phyloP scores from a whole-genome alignment of 1,284 basidiomycete genomes.

The Golubevia pallescens region DNA sequence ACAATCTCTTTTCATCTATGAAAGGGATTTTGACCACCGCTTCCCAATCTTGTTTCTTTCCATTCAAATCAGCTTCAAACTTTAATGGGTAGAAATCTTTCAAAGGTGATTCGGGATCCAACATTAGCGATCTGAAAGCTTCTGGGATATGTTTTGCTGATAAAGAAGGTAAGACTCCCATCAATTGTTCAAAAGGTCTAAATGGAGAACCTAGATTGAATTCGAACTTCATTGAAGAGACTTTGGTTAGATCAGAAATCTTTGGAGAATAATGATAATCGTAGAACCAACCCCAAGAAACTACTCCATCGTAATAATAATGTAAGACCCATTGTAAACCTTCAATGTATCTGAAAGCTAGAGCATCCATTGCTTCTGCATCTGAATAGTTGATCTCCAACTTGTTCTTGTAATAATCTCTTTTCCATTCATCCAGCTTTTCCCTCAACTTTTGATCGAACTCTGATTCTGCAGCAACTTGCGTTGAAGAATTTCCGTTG shows the following conservation, averaged over 20 bases:
- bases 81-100: conserved; percentile 90
- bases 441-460: conserved; percentile 76
- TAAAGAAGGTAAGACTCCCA: conserved; percentile 93
- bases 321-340: conserved; percentile 99
- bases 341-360: conserved; percentile 76
- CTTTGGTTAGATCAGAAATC: conserved; percentile 81
- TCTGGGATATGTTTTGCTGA: conserved; percentile 84
- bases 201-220: conserved; percentile 90
- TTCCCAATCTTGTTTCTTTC: conserved; percentile 99
- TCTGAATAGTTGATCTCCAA: conserved; percentile 52
- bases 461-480: conserved; percentile 70
- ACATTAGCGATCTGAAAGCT: conserved; percentile 82
- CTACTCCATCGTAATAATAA: conserved; percentile 96
- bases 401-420: conserved; percentile 76
- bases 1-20: conserved; percentile 82
- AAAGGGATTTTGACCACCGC: conserved; percentile 99
- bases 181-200: conserved; percentile 92
- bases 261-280: conserved; percentile 91
- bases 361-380: conserved; percentile 65
- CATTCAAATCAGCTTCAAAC: conserved; percentile 93
- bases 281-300: conserved; percentile 99
- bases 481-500: neutral
- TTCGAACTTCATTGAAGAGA: conserved; percentile 74
- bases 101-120: conserved; percentile 82
- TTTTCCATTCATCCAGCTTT: conserved; percentile 92